A percentile compares a stretch with the other conserved stretches of the same genome.
phyloP scores from a whole-genome alignment of 192 early-diverging fungal species.

The Phycomyces blakesleeanus region DNA sequence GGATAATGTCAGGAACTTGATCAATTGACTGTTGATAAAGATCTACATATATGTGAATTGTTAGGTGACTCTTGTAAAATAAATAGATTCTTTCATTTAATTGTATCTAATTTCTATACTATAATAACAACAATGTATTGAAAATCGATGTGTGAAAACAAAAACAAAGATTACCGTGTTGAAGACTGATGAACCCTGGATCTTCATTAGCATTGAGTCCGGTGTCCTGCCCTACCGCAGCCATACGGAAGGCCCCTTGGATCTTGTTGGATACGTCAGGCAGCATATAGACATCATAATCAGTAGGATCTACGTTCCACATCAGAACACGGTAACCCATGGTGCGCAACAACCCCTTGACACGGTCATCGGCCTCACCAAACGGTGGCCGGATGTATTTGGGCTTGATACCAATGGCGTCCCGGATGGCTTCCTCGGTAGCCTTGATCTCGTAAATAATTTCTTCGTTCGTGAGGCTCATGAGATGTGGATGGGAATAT shows the following conservation, averaged over 20 bases:
- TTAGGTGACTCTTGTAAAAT: no score
- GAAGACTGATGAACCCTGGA: conserved; percentile 33
- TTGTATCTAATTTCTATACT: no score
- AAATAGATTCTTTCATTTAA: no score
- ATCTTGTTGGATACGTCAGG: conserved; percentile 15
- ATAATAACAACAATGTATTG: neutral
- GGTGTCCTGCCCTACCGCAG: conserved; percentile 3
- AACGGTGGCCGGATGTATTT: conserved; percentile 61
- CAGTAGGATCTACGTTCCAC: conserved; percentile 38
- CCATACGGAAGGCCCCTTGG: neutral
- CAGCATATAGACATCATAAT: conserved; percentile 23
- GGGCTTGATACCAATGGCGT: conserved; percentile 49
- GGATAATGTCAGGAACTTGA: conserved; percentile 12
- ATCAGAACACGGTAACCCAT: conserved; percentile 37
- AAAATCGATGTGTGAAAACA: no score
- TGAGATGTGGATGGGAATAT: conserved; percentile 48
- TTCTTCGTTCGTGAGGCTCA: conserved; percentile 38
- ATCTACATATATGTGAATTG: no score
- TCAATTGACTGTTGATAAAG: conserved; percentile 12
- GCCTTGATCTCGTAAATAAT: conserved; percentile 39
- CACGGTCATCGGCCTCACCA: conserved; percentile 57
- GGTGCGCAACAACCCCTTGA: conserved; percentile 39
- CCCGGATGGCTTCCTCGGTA: conserved; percentile 46
- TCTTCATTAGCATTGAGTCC: conserved; percentile 18
- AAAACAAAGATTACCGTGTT: conserved; percentile 25